These are phyloP conservation scores for Cymbidium sinense DNA, from an alignment of 106 monocot species.

Conservation along the genomic window DNA sequence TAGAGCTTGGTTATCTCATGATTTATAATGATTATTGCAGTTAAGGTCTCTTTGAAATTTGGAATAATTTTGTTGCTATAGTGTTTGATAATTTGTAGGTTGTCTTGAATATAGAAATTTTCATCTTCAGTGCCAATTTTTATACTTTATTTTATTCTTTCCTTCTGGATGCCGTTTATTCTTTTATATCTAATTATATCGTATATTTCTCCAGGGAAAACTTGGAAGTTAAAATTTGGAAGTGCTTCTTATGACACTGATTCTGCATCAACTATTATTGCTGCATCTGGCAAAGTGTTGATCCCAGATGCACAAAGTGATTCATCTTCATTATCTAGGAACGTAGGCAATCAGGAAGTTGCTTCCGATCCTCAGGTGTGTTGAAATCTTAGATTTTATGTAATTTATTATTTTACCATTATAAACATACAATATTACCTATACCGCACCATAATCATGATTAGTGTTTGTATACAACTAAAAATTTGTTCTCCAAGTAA, in stretches of 20 bases:
- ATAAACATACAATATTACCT: background rate
- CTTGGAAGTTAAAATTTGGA: constrained; percentile 20
- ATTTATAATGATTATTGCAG: background rate
- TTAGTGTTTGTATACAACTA: background rate
- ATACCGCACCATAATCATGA: background rate
- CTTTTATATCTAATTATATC: background rate
- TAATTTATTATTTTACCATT: background rate
- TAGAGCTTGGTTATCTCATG: background rate
- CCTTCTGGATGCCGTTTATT: background rate
- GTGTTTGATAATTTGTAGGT: background rate
- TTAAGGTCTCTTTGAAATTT: background rate
- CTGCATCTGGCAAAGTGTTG: constrained; percentile 42
- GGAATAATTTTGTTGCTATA: background rate
- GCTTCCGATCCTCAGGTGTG: background rate
- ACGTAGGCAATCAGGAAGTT: constrained; percentile 1
- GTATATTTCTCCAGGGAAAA: constrained; percentile 23
- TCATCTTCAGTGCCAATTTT: too few species aligned
- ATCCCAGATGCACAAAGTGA: constrained; percentile 34
- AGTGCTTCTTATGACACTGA: constrained; percentile 27
- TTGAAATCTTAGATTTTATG: background rate
- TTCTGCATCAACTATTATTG: constrained; percentile 26
- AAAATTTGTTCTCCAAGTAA: background rate
- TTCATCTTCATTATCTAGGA: constrained; percentile 12
- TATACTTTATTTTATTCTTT: background rate
- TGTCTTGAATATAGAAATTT: background rate